Evolutionary conservation across 2,329 filamentous ascomycete species (phyloP).

Genomic region (Fusarium cicatricum): DNA sequence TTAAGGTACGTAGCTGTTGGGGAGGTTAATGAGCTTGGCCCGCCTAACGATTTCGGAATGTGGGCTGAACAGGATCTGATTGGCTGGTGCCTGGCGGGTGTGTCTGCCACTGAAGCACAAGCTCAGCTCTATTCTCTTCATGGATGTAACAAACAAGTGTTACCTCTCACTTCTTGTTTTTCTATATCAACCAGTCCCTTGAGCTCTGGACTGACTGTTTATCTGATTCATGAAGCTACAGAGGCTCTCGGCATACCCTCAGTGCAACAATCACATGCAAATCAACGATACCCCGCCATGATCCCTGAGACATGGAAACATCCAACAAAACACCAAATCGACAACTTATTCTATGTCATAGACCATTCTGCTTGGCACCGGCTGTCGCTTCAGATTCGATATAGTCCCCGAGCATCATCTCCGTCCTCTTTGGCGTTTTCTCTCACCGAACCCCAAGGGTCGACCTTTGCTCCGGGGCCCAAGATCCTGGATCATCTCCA

Average conservation of each 20-base stretch:
- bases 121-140: neutral
- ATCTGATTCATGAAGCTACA: no score
- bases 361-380: neutral
- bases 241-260: neutral
- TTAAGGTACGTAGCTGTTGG: slow-evolving; percentile 22
- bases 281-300: neutral
- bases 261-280: neutral
- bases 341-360: neutral
- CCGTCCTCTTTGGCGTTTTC: slow-evolving; percentile 13
- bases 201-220: no score
- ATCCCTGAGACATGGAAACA: neutral
- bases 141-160: no score
- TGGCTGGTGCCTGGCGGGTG: slow-evolving; percentile 17
- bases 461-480: neutral
- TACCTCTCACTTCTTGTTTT: neutral
- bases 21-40: slow-evolving; percentile 11
- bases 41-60: slow-evolving; percentile 28
- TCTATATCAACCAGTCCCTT: no score
- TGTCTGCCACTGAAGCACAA: neutral
- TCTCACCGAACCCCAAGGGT: slow-evolving; percentile 27
- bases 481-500: slow-evolving; percentile 19
- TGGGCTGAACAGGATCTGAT: slow-evolving; percentile 12
- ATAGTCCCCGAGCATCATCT: slow-evolving; percentile 3
- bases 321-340: slow-evolving; percentile 5
- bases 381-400: neutral